Evolutionary conservation across 805 yeast species (phyloP).

Genomic region (Saccharomycopsis synnaedendra): DNA sequence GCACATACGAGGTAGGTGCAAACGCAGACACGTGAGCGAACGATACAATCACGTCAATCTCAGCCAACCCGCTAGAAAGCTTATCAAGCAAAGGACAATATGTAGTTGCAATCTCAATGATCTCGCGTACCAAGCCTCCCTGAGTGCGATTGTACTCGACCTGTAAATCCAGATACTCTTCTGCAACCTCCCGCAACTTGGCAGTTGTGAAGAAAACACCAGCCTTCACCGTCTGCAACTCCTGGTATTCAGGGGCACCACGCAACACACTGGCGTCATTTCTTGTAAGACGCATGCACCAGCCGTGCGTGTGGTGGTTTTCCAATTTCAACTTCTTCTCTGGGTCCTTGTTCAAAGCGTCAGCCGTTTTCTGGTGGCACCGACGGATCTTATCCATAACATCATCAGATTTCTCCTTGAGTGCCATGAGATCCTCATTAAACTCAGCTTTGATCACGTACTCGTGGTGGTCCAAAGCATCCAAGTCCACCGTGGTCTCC

Average conservation of each 20-base stretch:
- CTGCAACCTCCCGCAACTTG: constrained; percentile 47
- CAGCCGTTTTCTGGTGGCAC: constrained; percentile 55
- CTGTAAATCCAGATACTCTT: constrained; percentile 45
- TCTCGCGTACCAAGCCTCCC: constrained; percentile 68
- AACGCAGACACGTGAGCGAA: constrained; percentile 78
- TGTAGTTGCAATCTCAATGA: constrained; percentile 68
- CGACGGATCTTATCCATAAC: constrained; percentile 43
- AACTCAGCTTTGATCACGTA: constrained; percentile 83
- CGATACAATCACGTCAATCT: constrained; percentile 71
- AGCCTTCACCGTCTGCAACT: constrained; percentile 85
- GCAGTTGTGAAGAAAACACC: constrained; percentile 87
- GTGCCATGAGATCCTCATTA: constrained; percentile 59
- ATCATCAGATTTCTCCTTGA: constrained; percentile 45
- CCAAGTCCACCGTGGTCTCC: constrained; percentile 83
- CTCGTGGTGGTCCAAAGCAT: constrained; percentile 72
- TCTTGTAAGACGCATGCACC: constrained; percentile 91
- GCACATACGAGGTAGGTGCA: constrained; percentile 73
- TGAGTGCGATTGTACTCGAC: constrained; percentile 67
- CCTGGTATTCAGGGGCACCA: constrained; percentile 47
- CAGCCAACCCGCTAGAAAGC: constrained; percentile 51
- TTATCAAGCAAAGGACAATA: constrained; percentile 71
- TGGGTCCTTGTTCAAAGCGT: constrained; percentile 67
- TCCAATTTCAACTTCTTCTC: constrained; percentile 87
- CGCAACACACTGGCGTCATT: constrained; percentile 77
- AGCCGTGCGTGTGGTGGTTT: constrained; percentile 78